Evolutionary conservation across 163 green algal genomes (phyloP), one percentile per base, ranked within the genome.

Genomic region (Smithsoniella earleae): DNA sequence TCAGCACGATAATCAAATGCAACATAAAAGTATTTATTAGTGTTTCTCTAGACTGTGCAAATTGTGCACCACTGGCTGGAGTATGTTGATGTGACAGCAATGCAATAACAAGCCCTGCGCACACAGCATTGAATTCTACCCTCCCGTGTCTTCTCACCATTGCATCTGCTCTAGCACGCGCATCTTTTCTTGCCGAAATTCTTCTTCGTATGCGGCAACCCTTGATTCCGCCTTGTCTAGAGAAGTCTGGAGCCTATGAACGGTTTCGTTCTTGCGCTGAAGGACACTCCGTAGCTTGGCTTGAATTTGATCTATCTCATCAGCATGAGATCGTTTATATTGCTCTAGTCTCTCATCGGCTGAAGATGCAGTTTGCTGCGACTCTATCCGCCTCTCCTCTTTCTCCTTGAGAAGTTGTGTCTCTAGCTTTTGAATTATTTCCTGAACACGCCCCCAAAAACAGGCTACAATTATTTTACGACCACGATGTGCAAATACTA

Each of bases 291-390:
- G 38, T 13, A 69, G 58, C 58, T 34, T 33, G 8, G 5, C 18
- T 25, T 69, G n/a, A 13, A 69, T 69, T 16, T 69, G n/a, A 40
- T 69, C 58, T 33, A 69, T 69, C 27, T 69, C 58, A 45, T 43
- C 25, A 4, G 25, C 22, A 25, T 36, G 31, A 13, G 6, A 25
- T 13, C 27, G 10, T 3, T 38, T 16, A 5, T 25, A 69, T 38
- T 69, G 18, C 2, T 43, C 8, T 33, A 69, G 22, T 13, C 27
- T 30, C 27, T 37, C 25, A 10, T 69, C 58, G 20, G 58, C 20
- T 40, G 58, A 30, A 69, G n/a, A 18, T 0, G 0, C 27, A 8
- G 25, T 38, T 22, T 69, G 27, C n/a, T 40, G 27, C 20, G 43
- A 13, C 3, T 40, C 25, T n/a, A 25, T 30, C 58, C 20, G n/a